Evolutionary conservation across 257 asterid genomes (phyloP).

Genomic region (Ballota nigra): DNA sequence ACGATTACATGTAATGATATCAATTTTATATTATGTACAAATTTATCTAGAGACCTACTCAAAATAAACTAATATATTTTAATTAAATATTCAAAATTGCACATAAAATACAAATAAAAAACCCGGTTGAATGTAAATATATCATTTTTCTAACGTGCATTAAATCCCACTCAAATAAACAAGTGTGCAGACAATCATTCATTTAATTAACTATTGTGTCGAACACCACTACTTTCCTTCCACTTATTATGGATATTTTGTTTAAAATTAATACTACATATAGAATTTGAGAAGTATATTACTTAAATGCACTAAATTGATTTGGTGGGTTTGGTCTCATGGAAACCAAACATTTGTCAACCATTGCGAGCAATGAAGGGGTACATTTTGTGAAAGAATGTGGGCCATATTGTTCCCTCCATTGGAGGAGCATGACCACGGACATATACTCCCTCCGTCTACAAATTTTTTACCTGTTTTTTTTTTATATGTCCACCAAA

Average conservation of each 20-base stretch:
- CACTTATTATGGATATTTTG: no score
- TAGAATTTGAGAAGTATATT: not conserved
- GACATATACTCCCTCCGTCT: no score
- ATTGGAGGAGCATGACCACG: conserved; percentile 10
- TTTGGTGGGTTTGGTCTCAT: not conserved
- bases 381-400: not conserved
- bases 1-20: no score
- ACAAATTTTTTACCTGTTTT: no score
- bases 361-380: conserved; percentile 19
- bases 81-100: no score
- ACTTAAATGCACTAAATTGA: not conserved
- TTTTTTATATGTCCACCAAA: no score
- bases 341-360: not conserved
- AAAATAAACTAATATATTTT: no score
- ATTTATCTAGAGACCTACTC: no score
- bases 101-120: no score
- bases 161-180: not conserved
- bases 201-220: not conserved
- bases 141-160: no score
- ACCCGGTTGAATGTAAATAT: no score
- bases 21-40: no score
- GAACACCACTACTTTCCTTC: not conserved
- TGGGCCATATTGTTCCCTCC: conserved; percentile 15
- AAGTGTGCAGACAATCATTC: not conserved
- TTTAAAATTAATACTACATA: not conserved